These are phyloP conservation scores for Saksenaea oblongispora DNA, from an alignment of 371 early-diverging fungal species.

Conservation along the genomic window DNA sequence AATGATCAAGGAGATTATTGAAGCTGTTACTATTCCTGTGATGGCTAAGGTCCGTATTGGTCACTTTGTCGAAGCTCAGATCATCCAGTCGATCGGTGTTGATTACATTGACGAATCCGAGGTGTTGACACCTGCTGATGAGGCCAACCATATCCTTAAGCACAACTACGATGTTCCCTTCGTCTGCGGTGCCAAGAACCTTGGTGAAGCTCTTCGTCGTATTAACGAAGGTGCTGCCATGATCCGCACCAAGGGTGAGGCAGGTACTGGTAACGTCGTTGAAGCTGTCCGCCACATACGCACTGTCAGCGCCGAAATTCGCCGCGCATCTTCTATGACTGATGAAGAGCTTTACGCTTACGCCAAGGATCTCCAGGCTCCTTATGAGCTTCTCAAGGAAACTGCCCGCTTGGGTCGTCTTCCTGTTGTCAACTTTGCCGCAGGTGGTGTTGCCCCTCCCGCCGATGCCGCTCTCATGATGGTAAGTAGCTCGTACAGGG, in stretches of 20 bases:
- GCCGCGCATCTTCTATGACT: constrained; percentile 70
- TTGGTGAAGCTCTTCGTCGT: constrained; percentile 96
- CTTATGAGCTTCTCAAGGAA: constrained; percentile 87
- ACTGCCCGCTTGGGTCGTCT: constrained; percentile 88
- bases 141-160: constrained; percentile 92
- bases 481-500: constrained; percentile 36
- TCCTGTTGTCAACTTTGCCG: constrained; percentile 98
- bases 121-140: constrained; percentile 96
- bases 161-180: constrained; percentile 90
- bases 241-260: constrained; percentile 98
- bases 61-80: constrained; percentile 98
- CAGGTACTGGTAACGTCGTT: constrained; percentile 95
- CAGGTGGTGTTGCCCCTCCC: constrained; percentile 96
- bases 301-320: constrained; percentile 84
- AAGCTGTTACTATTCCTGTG: constrained; percentile 96
- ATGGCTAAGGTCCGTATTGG: constrained; percentile 99
- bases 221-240: constrained; percentile 97
- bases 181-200: constrained; percentile 95
- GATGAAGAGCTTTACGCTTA: constrained; percentile 80
- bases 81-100: constrained; percentile 87
- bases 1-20: constrained; percentile 96
- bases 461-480: constrained; percentile 97
- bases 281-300: constrained; percentile 96
- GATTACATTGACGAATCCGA: constrained; percentile 98
- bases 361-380: constrained; percentile 94